Evolutionary conservation across 257 asterid species (phyloP).

Genomic region (Solanum peruvianum): DNA sequence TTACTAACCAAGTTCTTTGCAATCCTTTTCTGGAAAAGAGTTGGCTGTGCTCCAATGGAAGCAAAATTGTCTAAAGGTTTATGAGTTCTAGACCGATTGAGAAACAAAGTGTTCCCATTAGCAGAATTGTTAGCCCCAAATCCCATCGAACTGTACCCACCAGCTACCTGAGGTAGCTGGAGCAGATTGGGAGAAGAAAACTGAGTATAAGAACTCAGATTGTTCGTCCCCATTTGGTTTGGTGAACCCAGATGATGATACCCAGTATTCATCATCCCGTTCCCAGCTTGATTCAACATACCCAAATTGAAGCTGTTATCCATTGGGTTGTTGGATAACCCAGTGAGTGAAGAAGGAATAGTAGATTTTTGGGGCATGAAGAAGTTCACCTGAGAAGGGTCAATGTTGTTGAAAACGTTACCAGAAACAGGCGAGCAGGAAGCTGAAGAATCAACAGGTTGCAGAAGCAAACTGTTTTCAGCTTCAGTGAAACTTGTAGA

Average conservation of each 20-base stretch:
- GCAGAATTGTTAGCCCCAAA: slow-evolving; percentile 19
- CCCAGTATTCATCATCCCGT: slow-evolving; percentile 15
- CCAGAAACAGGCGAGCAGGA: slow-evolving; percentile 77
- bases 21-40: slow-evolving; percentile 63
- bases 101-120: slow-evolving; percentile 24
- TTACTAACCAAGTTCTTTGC: slow-evolving; percentile 33
- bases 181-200: slow-evolving; percentile 16
- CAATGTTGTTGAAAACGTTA: slow-evolving; percentile 43
- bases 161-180: slow-evolving; percentile 17
- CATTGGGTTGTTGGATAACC: slow-evolving; percentile 19
- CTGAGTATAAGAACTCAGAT: slow-evolving; percentile 18
- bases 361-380: slow-evolving; percentile 32
- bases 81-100: slow-evolving; percentile 50
- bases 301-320: slow-evolving; percentile 37
- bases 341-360: slow-evolving; percentile 1
- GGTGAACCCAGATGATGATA: slow-evolving; percentile 32
- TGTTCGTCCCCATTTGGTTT: slow-evolving; percentile 18
- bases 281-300: slow-evolving; percentile 19
- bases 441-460: slow-evolving; percentile 49
- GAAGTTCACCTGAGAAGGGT: slow-evolving; percentile 44
- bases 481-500: slow-evolving; percentile 34
- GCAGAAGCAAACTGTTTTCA: slow-evolving; percentile 22
- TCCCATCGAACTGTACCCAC: slow-evolving; percentile 29
- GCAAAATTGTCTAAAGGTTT: slow-evolving; percentile 60
- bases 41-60: slow-evolving; percentile 48